Percentiles rank a stretch among this genome's conserved stretches.
These are phyloP conservation scores for Aspergillus aculeatus DNA, from an alignment of 2,329 filamentous ascomycete genomes.

Conservation along the genomic window DNA sequence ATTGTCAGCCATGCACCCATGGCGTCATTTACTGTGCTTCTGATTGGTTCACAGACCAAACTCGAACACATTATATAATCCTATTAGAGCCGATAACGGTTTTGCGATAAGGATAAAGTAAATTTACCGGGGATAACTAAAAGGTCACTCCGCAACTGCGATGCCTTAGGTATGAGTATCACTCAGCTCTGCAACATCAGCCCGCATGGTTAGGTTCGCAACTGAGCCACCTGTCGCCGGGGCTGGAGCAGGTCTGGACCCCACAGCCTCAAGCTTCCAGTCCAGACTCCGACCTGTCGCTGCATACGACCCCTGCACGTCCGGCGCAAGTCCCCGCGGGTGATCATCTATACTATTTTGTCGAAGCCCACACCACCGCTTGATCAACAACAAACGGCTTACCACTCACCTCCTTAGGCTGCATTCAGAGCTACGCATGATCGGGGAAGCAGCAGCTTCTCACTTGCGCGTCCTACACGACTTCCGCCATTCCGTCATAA, in stretches of 20 bases:
- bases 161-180: no score
- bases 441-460: not conserved
- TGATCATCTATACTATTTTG: not conserved
- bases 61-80: not conserved
- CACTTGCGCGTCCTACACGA: not conserved
- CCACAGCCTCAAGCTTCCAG: not conserved
- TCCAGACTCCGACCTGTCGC: not conserved
- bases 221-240: not conserved
- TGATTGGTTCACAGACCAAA: constrained; percentile 6
- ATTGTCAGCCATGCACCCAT: constrained; percentile 3
- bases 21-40: constrained; percentile 11
- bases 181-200: no score
- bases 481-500: not conserved
- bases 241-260: not conserved
- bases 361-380: not conserved
- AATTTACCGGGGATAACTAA: no score
- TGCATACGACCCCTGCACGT: not conserved
- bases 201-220: not conserved
- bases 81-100: not conserved
- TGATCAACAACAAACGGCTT: not conserved
- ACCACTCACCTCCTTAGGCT: not conserved
- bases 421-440: not conserved
- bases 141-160: no score
- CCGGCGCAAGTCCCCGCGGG: no score
- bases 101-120: no score